Conservation (phyloP, 306 rosid genomes). For the Argentina anserina region DNA sequence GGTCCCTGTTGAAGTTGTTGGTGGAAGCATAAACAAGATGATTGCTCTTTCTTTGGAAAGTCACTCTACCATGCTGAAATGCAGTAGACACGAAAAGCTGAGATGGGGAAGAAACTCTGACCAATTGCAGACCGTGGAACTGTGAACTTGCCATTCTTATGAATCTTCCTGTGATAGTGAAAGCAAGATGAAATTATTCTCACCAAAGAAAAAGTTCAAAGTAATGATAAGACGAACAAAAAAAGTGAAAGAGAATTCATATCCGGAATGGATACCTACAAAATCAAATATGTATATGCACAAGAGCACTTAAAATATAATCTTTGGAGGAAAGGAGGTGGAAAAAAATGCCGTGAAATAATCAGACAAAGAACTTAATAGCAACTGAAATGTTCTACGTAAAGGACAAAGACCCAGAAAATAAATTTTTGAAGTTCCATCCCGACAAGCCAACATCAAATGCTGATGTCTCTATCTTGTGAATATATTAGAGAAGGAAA, state of each 20-base stretch:
- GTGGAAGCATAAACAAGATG: constrained; percentile 24
- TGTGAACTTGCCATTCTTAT: constrained; percentile 24
- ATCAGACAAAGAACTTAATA: too few species aligned
- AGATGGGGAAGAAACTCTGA: constrained; percentile 15
- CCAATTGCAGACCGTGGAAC: constrained; percentile 8
- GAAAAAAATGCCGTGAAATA: too few species aligned
- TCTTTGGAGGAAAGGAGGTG: too few species aligned
- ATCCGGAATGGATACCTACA: background rate
- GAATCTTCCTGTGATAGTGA: background rate
- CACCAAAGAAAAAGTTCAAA: background rate
- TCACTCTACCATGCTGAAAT: background rate
- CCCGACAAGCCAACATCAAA: too few species aligned
- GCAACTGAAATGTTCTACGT: too few species aligned
- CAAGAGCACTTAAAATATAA: too few species aligned
- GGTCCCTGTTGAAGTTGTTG: constrained; percentile 3
- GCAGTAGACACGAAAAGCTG: constrained; percentile 7
- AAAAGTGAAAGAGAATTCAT: background rate
- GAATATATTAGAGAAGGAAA: too few species aligned
- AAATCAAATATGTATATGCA: too few species aligned
- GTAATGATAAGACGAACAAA: background rate
- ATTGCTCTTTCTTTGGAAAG: constrained; percentile 10
- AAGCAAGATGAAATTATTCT: background rate
- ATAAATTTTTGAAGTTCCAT: too few species aligned
- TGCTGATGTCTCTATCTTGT: too few species aligned
- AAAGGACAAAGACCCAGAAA: too few species aligned